phyloP scores from a whole-genome alignment of 495 filamentous ascomycete genomes.

The Tuber magnatum region DNA sequence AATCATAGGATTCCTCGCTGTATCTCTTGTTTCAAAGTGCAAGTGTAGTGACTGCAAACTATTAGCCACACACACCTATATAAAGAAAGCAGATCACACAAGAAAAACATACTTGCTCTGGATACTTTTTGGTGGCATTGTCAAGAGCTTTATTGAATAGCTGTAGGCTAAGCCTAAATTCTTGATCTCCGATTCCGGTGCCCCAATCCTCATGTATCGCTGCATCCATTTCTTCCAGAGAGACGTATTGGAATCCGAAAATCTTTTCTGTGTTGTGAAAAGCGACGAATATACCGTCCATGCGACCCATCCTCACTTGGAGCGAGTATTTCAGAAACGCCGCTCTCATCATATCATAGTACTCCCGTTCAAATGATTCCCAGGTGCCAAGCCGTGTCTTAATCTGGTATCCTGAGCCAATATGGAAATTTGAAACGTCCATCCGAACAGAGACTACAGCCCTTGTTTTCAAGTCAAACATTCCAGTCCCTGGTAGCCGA shows the following conservation, averaged over 20 bases:
- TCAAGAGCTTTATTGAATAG: slow-evolving; percentile 72
- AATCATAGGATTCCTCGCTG: slow-evolving; percentile 64
- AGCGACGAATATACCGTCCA: slow-evolving; percentile 99
- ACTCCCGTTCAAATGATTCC: slow-evolving; percentile 91
- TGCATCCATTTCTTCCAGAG: slow-evolving; percentile 75
- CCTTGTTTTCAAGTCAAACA: slow-evolving; percentile 95
- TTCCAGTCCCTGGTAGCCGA: slow-evolving; percentile 78
- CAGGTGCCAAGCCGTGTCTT: slow-evolving; percentile 61
- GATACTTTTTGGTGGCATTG: slow-evolving; percentile 63
- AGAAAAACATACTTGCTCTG: slow-evolving; percentile 48
- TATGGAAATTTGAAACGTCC: slow-evolving; percentile 62
- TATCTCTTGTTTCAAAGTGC: slow-evolving; percentile 72
- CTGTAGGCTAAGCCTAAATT: slow-evolving; percentile 72
- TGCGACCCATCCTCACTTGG: slow-evolving; percentile 90
- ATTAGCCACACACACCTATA: slow-evolving; percentile 33
- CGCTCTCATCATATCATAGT: slow-evolving; percentile 89
- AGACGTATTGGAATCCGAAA: slow-evolving; percentile 95
- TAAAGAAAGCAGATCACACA: neutral
- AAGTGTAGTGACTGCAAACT: slow-evolving; percentile 60
- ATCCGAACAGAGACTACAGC: slow-evolving; percentile 87
- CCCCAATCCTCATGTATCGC: slow-evolving; percentile 67
- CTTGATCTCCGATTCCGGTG: slow-evolving; percentile 65
- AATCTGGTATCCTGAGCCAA: slow-evolving; percentile 85
- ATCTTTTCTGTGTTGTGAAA: slow-evolving; percentile 92
- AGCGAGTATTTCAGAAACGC: slow-evolving; percentile 96